Base-by-base conservation (phyloP, 148 eudicot genomes). In the Cornus suecica region DNA sequence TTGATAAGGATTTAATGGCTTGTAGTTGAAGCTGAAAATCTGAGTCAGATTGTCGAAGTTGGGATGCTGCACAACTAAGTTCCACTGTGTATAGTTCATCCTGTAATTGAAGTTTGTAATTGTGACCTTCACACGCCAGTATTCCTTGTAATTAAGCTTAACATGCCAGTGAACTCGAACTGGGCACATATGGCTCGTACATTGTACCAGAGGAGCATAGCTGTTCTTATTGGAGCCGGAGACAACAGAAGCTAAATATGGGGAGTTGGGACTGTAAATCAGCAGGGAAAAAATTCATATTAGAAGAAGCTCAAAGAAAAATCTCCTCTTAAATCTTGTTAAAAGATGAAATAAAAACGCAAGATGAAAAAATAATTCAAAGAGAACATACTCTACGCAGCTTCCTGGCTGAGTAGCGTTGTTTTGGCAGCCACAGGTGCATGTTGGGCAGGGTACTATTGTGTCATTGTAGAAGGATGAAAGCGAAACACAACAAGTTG, bases 401-500 rank as follows among this genome's bases (percentile, higher is more conserved):
- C 90, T 85, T 30, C 88, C 86, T 9, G 91, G 83, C 27, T 69
- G 82, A 67, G 87, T 79, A 34, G 6, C 25, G 75, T 87, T 87
- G 72, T 83, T 87, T 73, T 86, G 83, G 81, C 92, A 88, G 64
- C 92, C 90, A 80, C 92, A 88, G 16, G 92, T 72, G 65, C 92
- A 88, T 14, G 87, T 84, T 25, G 90, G 92, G 66, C 92, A 88
- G 26, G 92, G 92, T 0, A 86, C 88, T 51, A 88, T 86, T 18
- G 92, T 88, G 68, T 86, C 85, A 42, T 86, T 88, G 75, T 88
- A 88, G 74, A 88, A 88, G 29, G 91, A 84, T 11, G 91, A 88
- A 26, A 88, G 84, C 4, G 92, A 86, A 10, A 88, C 92, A 52
- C 92, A 88, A 48, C 92, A 88, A 31, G 86, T 70, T 0, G 90